A percentile compares a stretch with the other conserved stretches of the same genome.
Conservation (phyloP, 371 early-diverging fungal genomes). For the Chytridium lagenaria region DNA sequence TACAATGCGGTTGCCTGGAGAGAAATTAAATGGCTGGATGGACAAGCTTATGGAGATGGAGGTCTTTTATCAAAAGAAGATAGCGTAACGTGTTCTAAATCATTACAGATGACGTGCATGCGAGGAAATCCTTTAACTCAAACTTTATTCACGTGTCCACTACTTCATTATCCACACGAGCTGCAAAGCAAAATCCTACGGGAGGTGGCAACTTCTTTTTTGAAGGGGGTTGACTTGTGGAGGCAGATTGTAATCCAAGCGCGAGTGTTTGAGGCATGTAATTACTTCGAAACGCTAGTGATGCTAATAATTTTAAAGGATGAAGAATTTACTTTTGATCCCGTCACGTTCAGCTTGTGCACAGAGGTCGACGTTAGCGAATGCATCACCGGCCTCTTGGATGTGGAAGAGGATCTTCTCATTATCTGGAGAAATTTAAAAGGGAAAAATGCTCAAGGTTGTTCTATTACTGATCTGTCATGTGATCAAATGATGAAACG, state of each 20-base stretch:
- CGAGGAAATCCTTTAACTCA: constrained; percentile 15
- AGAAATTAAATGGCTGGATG: background rate
- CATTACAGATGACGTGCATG: constrained; percentile 17
- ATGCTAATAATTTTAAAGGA: background rate
- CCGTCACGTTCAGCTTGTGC: background rate
- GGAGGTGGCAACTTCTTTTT: background rate
- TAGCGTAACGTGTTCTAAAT: background rate
- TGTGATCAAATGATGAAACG: background rate
- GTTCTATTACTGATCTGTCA: background rate
- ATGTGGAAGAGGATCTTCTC: constrained; percentile 10
- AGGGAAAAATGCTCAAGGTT: constrained; percentile 7
- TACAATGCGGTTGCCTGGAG: background rate
- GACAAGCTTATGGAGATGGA: constrained; percentile 15
- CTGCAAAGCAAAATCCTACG: background rate
- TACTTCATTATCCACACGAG: constrained; percentile 11
- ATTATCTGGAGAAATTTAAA: background rate
- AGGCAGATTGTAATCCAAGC: background rate
- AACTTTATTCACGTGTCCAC: constrained; percentile 12
- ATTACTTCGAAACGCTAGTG: background rate
- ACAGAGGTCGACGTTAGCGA: background rate
- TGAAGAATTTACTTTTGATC: constrained; percentile 12
- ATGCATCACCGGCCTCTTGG: constrained; percentile 4
- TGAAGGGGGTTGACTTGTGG: background rate
- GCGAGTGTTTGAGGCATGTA: constrained; percentile 10
- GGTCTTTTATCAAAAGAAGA: background rate